These are phyloP conservation scores for Ustilago curta DNA, from an alignment of 1,284 basidiomycete species.

Conservation along the genomic window DNA sequence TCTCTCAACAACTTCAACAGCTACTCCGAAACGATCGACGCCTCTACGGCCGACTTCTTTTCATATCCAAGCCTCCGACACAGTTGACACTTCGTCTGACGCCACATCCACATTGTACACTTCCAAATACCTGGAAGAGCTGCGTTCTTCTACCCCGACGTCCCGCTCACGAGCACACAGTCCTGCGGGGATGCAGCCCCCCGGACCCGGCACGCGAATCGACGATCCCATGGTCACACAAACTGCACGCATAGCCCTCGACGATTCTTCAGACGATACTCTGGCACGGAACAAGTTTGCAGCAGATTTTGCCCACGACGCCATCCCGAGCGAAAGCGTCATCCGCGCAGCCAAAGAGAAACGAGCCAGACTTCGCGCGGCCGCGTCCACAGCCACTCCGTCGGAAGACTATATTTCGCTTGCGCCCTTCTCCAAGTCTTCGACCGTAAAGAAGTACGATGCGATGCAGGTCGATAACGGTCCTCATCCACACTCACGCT, in stretches of 20 bases:
- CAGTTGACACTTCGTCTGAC: constrained; percentile 3
- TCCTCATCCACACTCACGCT: constrained; percentile 58
- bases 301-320: constrained; percentile 30
- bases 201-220: constrained; percentile 24
- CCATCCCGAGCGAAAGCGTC: constrained; percentile 53
- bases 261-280: constrained; percentile 3
- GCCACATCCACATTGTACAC: constrained; percentile 21
- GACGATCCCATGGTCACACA: constrained; percentile 32
- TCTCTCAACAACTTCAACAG: constrained; percentile 7
- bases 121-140: constrained; percentile 38
- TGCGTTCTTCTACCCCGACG: constrained; percentile 37
- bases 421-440: constrained; percentile 1
- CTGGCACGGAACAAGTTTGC: constrained; percentile 34
- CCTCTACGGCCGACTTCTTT: constrained; percentile 28
- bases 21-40: constrained; percentile 11
- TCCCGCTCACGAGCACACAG: constrained; percentile 19
- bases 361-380: constrained; percentile 39
- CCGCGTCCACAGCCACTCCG: constrained; percentile 10
- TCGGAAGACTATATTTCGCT: constrained; percentile 55
- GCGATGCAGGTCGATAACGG: constrained; percentile 32
- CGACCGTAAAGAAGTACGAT: constrained; percentile 13
- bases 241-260: constrained; percentile 13
- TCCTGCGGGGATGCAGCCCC: neutral
- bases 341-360: constrained; percentile 59
- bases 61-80: neutral